Percentiles rank a stretch among this genome's conserved stretches.
phyloP scores from a whole-genome alignment of 225 moss, liverwort and hornwort species.

The Sphagnum contortum region DNA sequence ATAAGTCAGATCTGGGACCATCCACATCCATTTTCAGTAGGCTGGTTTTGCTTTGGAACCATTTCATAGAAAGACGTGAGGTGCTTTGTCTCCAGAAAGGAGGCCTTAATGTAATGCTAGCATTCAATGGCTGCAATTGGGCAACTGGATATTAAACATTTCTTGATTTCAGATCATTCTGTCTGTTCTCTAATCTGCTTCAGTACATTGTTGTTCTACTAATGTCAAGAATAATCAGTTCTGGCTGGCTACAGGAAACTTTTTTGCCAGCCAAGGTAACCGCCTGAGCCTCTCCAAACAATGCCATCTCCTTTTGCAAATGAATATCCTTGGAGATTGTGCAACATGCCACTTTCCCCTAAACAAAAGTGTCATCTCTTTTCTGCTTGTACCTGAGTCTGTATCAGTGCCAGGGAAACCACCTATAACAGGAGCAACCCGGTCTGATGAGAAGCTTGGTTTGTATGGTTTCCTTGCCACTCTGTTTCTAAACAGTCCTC shows the following conservation, averaged over 20 bases:
- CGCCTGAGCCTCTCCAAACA: too few species aligned
- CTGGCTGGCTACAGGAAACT: not conserved
- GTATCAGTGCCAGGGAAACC: not conserved
- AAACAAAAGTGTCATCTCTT: not conserved
- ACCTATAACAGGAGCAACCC: not conserved
- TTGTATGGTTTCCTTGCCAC: not conserved
- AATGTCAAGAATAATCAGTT: not conserved
- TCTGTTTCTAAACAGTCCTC: not conserved
- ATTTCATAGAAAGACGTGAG: too few species aligned
- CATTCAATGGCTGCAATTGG: too few species aligned
- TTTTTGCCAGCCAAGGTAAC: slow-evolving; percentile 1
- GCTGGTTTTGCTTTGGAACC: too few species aligned
- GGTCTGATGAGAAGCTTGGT: not conserved
- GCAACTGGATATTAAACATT: too few species aligned
- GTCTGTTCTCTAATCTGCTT: too few species aligned
- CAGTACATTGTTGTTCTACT: too few species aligned
- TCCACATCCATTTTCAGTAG: not conserved
- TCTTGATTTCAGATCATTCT: too few species aligned
- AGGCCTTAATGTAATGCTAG: too few species aligned
- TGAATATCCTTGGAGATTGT: too few species aligned
- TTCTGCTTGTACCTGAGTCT: not conserved
- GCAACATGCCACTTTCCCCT: not conserved
- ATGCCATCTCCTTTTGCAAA: too few species aligned
- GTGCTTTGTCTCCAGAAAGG: too few species aligned
- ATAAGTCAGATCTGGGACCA: not conserved